These are phyloP conservation scores for Geranomyces variabilis DNA, from an alignment of 192 early-diverging fungal species.

Conservation along the genomic window DNA sequence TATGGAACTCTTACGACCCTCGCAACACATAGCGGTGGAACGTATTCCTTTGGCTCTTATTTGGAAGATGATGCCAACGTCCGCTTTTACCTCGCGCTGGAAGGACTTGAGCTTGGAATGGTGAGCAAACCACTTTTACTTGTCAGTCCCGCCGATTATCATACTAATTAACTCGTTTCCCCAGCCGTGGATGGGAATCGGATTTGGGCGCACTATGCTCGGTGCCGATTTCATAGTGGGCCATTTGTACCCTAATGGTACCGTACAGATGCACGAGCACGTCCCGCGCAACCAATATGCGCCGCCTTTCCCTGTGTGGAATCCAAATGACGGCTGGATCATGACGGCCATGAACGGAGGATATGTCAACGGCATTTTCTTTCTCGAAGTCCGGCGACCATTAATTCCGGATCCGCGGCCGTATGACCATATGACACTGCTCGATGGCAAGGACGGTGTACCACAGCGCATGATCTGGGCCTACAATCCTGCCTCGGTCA, in stretches of 20 bases:
- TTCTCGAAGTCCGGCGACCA: conserved; percentile 6
- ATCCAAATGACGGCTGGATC: conserved; percentile 1
- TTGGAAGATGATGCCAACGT: conserved; percentile 1
- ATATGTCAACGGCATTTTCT: conserved; percentile 19
- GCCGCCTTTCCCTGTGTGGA: not conserved
- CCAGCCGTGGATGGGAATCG: conserved; percentile 16
- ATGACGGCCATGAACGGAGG: conserved; percentile 19
- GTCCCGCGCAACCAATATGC: conserved; percentile 10
- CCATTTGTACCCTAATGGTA: not conserved
- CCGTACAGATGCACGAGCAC: conserved; percentile 14
- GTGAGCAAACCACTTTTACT: not conserved
- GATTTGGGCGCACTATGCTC: conserved; percentile 11
- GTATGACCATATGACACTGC: conserved; percentile 2
- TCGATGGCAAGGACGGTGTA: not conserved
- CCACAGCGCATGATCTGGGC: conserved; percentile 37
- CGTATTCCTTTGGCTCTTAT: not conserved
- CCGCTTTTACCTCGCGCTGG: not conserved
- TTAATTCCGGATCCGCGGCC: not conserved
- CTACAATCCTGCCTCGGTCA: conserved; percentile 29
- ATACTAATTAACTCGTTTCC: not conserved
- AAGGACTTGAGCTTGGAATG: not conserved
- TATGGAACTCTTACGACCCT: not conserved
- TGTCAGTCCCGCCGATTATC: not conserved
- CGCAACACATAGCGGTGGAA: not conserved
- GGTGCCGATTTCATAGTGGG: conserved; percentile 14